These are phyloP conservation scores for Neurospora sp. DNA, from an alignment of 495 filamentous ascomycete genomes.

Conservation along the genomic window DNA sequence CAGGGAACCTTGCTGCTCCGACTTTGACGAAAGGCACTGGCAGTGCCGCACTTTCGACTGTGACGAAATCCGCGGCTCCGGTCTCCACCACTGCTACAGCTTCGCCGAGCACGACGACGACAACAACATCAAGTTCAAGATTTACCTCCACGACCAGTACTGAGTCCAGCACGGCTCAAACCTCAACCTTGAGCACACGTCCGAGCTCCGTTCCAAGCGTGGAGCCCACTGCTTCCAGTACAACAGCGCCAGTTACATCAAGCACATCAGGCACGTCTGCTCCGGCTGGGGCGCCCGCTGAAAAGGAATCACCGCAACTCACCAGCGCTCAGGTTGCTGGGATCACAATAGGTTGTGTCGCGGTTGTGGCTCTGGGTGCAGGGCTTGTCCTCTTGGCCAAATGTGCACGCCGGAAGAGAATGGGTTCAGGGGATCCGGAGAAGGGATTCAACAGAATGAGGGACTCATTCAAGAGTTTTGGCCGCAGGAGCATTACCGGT, in stretches of 20 bases:
- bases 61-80: slow-evolving; percentile 7
- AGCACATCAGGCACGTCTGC: not conserved
- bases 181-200: not conserved
- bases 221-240: not conserved
- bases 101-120: slow-evolving; percentile 4
- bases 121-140: slow-evolving; percentile 10
- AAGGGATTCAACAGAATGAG: slow-evolving; percentile 28
- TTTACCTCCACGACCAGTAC: not conserved
- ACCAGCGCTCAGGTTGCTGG: slow-evolving; percentile 34
- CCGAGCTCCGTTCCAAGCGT: not conserved
- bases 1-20: slow-evolving; percentile 14
- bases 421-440: slow-evolving; percentile 20
- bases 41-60: slow-evolving; percentile 1
- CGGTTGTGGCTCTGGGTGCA: slow-evolving; percentile 28
- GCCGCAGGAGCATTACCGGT: slow-evolving; percentile 6
- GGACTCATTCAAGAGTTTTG: slow-evolving; percentile 19
- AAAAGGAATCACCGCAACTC: slow-evolving; percentile 11
- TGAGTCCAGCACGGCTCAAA: not conserved
- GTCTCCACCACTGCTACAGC: slow-evolving; percentile 6
- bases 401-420: slow-evolving; percentile 26
- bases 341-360: slow-evolving; percentile 34
- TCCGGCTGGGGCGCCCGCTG: slow-evolving; percentile 4
- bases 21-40: slow-evolving; percentile 10
- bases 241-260: not conserved
- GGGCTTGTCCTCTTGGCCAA: slow-evolving; percentile 31